A percentile compares a stretch with the other conserved stretches of the same genome.
phyloP scores from a whole-genome alignment of 495 filamentous ascomycete species.

The Penicillium pulvis region DNA sequence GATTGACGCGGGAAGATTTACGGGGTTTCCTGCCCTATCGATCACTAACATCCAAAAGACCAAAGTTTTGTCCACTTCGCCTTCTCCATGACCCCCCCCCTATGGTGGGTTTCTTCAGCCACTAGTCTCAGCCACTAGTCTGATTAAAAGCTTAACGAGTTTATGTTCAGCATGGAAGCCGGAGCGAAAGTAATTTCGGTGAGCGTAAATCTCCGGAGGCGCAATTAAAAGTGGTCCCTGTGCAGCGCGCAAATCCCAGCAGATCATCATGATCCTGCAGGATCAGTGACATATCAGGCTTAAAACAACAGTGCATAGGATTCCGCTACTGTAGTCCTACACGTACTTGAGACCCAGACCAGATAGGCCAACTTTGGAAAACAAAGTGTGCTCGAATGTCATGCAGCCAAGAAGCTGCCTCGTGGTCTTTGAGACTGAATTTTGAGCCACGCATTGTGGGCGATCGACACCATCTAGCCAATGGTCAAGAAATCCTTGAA shows the following conservation, averaged over 20 bases:
- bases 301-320: not conserved
- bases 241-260: not conserved
- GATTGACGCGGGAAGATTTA: not conserved
- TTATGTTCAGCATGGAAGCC: not conserved
- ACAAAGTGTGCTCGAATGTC: not conserved
- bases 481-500: not conserved
- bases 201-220: not conserved
- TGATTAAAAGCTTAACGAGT: not conserved
- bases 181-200: not conserved
- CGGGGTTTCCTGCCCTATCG: not conserved
- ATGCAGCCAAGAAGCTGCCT: not conserved
- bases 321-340: not conserved
- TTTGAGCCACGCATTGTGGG: not conserved
- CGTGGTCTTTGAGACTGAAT: not conserved
- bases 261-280: not conserved
- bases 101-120: not conserved
- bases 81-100: not conserved
- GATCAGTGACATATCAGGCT: not conserved
- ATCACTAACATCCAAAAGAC: not conserved
- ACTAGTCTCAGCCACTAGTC: not conserved
- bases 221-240: not conserved
- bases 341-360: not conserved
- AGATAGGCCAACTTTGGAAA: not conserved
- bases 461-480: not conserved
- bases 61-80: not conserved